Conservation (phyloP, 108 stramenopile species). For the Stephanodiscus minutulus region DNA sequence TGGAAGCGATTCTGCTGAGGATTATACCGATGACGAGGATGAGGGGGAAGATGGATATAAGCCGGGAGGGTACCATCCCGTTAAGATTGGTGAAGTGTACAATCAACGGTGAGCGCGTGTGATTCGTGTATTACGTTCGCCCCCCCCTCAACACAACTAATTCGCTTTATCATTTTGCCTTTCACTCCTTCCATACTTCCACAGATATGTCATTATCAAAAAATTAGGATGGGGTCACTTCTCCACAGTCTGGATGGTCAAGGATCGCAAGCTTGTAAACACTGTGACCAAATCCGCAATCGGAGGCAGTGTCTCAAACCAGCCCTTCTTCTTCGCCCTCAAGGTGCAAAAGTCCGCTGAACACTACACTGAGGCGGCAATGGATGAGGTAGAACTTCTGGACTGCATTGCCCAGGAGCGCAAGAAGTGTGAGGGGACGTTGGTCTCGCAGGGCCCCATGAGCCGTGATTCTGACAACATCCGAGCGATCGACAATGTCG, state of each 20-base stretch:
- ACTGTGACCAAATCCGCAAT: slow-evolving; percentile 13
- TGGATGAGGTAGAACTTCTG: slow-evolving; percentile 96
- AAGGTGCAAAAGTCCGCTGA: slow-evolving; percentile 98
- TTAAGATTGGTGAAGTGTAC: slow-evolving; percentile 93
- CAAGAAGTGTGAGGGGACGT: slow-evolving; percentile 55
- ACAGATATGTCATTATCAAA: slow-evolving; percentile 92
- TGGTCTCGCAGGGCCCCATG: slow-evolving; percentile 52
- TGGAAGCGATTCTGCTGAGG: slow-evolving; percentile 80
- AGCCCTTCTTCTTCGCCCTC: slow-evolving; percentile 76
- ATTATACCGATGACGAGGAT: slow-evolving; percentile 94
- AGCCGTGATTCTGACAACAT: slow-evolving; percentile 44
- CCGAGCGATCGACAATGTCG: slow-evolving; percentile 57
- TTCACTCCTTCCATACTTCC: slow-evolving; percentile 3
- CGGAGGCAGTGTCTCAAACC: slow-evolving; percentile 22
- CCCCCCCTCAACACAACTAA: not conserved
- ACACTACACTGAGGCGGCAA: slow-evolving; percentile 97
- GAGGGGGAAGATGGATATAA: slow-evolving; percentile 92
- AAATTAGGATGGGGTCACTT: slow-evolving; percentile 99
- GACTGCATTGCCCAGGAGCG: slow-evolving; percentile 79
- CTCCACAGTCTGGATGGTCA: slow-evolving; percentile 97
- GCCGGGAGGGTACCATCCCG: slow-evolving; percentile 95
- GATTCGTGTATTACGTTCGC: slow-evolving; percentile 7
- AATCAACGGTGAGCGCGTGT: slow-evolving; percentile 75
- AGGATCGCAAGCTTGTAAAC: slow-evolving; percentile 61
- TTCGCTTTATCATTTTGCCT: not conserved